Base-by-base conservation (phyloP, 2,329 filamentous ascomycete genomes). In the Huntiella abstrusa region DNA sequence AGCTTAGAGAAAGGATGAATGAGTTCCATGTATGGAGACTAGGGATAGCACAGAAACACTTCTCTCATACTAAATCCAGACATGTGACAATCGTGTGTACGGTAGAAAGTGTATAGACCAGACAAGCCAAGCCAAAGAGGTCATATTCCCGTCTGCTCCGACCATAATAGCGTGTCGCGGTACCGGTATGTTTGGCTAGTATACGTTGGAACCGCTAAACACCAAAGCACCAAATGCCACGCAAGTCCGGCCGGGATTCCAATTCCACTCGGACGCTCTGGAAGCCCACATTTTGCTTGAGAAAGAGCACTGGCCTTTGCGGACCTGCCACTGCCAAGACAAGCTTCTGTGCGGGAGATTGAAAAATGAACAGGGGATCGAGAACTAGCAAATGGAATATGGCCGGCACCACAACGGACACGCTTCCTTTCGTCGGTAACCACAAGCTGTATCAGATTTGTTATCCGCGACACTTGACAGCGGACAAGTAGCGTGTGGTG, bases 291-390 rank as follows among this genome's bases (percentile, higher is more conserved):
- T 28, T 10, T 2, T 28, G 22, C 22, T 28, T 7, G 8, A 12
- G 19, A 17, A 15, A 35, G 13, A 8, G 42, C 28, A 43, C 22
- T 15, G 32, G 41, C 41, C 41, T 22, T 33, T n/a, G n/a, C 13
- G 38, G 15, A 46, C 37, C 22, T 46, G 37, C 45, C 38, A 46
- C 28, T 49, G 42, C 47, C 42, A 49, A 49, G 47, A 32, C 41
- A 41, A 41, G 32, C 42, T 28, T 49, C 42, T 45, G 37, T 43
- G 34, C 37, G 34, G 36, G 33, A 46, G 43, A 42, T 49, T 41
- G 33, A 43, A 15, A 33, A 13, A 22, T 13, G 6, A 33, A n/a
- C 40, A 41, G 22, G 40, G 40, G 22, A n/a, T 22, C 15, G 22
- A 28, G 22, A 28, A 28, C 22, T 38, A 37, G 32, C 43, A 10